Evolutionary conservation across 83 land plant species (phyloP).

Genomic region (Picea mariana): DNA sequence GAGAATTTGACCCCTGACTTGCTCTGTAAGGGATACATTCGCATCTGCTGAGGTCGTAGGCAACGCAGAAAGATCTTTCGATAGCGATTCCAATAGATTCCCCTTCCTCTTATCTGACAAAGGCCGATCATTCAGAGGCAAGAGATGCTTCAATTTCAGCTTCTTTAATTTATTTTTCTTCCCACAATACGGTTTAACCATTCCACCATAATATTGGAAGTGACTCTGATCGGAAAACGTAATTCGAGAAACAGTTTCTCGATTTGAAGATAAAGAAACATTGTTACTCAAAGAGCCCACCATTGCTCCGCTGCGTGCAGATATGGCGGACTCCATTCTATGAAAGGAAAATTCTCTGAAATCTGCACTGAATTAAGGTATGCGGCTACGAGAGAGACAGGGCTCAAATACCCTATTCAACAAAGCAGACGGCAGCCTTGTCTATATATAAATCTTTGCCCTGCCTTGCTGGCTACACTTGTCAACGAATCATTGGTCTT

Average conservation of each 20-base stretch:
- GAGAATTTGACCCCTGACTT: slow-evolving; percentile 28
- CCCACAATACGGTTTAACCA: not conserved
- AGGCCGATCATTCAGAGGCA: not conserved
- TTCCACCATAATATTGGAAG: slow-evolving; percentile 17
- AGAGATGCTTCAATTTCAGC: slow-evolving; percentile 27
- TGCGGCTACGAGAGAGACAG: too few relatives aligned
- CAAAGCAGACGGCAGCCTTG: too few relatives aligned
- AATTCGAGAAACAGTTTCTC: not conserved
- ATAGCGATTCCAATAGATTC: slow-evolving; percentile 13
- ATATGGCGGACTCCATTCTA: too few relatives aligned
- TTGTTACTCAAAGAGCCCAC: too few relatives aligned
- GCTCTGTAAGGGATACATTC: slow-evolving; percentile 12
- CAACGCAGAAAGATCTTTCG: slow-evolving; percentile 21
- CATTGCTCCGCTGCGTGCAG: too few relatives aligned
- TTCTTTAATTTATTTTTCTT: slow-evolving; percentile 14
- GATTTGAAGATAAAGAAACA: too few relatives aligned
- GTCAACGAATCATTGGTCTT: too few relatives aligned
- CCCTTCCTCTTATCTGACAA: not conserved
- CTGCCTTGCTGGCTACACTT: too few relatives aligned
- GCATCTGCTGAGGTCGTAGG: slow-evolving; percentile 11
- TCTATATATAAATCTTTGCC: too few relatives aligned
- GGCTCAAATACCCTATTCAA: too few relatives aligned
- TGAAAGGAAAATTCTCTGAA: too few relatives aligned
- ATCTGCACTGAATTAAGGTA: too few relatives aligned
- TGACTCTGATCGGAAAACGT: slow-evolving; percentile 29